A percentile compares a stretch with the other conserved stretches of the same genome.
These are phyloP conservation scores for Aschersonia sp. DNA, from an alignment of 2,329 filamentous ascomycete species.

Conservation along the genomic window DNA sequence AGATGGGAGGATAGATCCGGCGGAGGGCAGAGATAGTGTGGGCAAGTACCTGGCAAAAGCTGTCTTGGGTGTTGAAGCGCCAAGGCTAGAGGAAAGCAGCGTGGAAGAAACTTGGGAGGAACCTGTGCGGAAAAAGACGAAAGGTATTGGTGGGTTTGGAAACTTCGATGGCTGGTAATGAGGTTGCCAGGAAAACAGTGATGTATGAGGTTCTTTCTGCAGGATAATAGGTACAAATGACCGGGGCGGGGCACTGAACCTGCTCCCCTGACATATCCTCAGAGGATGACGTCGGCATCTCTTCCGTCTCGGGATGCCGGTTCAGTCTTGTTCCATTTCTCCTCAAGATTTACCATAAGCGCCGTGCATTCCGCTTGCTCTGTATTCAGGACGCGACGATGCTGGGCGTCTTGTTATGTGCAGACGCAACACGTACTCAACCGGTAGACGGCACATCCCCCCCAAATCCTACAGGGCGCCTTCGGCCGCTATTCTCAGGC, in stretches of 20 bases:
- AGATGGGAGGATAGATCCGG: slow-evolving; percentile 41
- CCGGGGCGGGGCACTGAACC: too few species aligned
- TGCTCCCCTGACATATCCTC: too few species aligned
- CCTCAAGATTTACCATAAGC: too few species aligned
- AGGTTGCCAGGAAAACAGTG: background rate
- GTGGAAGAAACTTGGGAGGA: slow-evolving; percentile 34
- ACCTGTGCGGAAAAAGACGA: slow-evolving; percentile 68
- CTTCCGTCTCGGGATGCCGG: too few species aligned
- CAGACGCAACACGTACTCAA: background rate
- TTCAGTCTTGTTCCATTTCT: too few species aligned
- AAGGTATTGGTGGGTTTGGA: slow-evolving; percentile 59
- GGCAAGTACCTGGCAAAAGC: slow-evolving; percentile 68
- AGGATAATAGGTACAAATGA: too few species aligned
- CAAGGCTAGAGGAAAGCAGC: slow-evolving; percentile 14
- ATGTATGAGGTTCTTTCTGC: too few species aligned
- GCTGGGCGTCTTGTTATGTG: too few species aligned
- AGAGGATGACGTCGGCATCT: too few species aligned
- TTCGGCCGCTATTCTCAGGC: slow-evolving; percentile 59
- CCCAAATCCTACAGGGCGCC: slow-evolving; percentile 83
- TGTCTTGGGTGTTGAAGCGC: slow-evolving; percentile 32
- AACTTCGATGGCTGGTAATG: slow-evolving; percentile 85
- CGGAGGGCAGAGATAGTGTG: slow-evolving; percentile 29
- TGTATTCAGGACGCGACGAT: too few species aligned
- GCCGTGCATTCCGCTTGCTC: too few species aligned
- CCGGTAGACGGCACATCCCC: slow-evolving; percentile 37